Base-by-base conservation (phyloP, 2,329 filamentous ascomycete species). In the Blastomyces gilchristii region DNA sequence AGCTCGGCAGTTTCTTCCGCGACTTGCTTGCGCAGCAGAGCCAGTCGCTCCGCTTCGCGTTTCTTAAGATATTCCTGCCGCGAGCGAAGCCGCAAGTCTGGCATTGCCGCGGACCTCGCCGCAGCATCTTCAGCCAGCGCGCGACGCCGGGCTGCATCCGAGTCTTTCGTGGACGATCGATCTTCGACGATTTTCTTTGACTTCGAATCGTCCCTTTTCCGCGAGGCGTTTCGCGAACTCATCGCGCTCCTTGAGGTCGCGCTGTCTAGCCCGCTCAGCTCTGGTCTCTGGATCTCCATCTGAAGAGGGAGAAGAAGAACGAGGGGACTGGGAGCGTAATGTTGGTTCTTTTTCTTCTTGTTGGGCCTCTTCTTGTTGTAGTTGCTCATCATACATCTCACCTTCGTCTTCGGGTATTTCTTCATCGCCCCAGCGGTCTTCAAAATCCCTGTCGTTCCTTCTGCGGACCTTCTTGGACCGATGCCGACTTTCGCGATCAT, bases 41-140 rank as follows among this genome's bases (percentile, higher is more conserved):
- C 90, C 18, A 99, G 77, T 65, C 90, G 85, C 74, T 97, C 91
- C 0, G 88, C 81, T 73, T 97, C 92, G 66, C 94, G 84, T 79
- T 99, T 97, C 75, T 91, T 91, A 39, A 99, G 81, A 72, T 99
- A 99, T 68, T 94, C 88, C 72, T 97, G 92, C 65, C 94, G 85
- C 2, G 92, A 96, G 41, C 91, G 85, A 71, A 94, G 81, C 52
- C 94, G 84, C 22, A 97, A 76, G 65, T 95, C 91, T 2, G 87
- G 86, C 73, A 96, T 82, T n/a, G 88, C 88, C 9, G 86, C 86
- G 65, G 81, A 82, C 63, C 88, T 82, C 7, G 87, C 84, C 47
- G 83, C 82, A 3, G 86, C 81, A 72, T 91, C 86, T 65, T 88
- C 86, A 12, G 85, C 86, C 63, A 89, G 74, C 1, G 82, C 81